Evolutionary conservation across 805 yeast genomes (phyloP), one percentile per base, ranked within the genome.

Genomic region (Kodamaea hsintzibuensis): DNA sequence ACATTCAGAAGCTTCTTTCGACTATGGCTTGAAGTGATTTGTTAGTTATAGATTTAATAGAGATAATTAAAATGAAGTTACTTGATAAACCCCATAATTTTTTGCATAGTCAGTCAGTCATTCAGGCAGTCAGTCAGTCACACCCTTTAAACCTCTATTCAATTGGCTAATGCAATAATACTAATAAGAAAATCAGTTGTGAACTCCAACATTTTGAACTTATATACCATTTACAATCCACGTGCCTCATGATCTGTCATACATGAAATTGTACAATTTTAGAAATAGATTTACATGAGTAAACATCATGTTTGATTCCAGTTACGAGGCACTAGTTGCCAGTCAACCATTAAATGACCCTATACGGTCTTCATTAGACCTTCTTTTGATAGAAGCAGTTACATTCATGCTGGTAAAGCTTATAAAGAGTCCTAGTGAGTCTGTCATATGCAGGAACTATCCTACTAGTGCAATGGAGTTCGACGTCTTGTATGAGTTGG

Each of bases 1-100:
- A 19, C 67, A 61, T 51, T 51, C 55, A 14, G 52, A 37, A 7
- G n/a, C 37, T 16, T 17, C 37, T 3, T 50, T 50, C 27, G 37
- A 19, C 6, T 50, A 50, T 30, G 35, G 27, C 2, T 40, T 40
- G 12, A 16, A 17, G 2, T 40, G 18, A 40, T 40, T 5, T 7
- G n/a, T 16, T n/a, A n/a, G 7, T 16, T 40, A 40, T 40, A 40
- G n/a, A 40, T 9, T 40, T 10, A 16, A 40, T 40, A 40, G 44
- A 40, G n/a, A 16, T 22, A 22, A 4, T 6, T 22, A 22, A n/a
- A n/a, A n/a, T n/a, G n/a, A n/a, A n/a, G n/a, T n/a, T n/a, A n/a
- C n/a, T n/a, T n/a, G n/a, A n/a, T n/a, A n/a, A n/a, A n/a, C n/a
- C n/a, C n/a, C n/a, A n/a, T n/a, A n/a, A n/a, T n/a, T n/a, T n/a